Base-by-base conservation (phyloP, 768 basidiomycete species). In the Harrya chromipes region DNA sequence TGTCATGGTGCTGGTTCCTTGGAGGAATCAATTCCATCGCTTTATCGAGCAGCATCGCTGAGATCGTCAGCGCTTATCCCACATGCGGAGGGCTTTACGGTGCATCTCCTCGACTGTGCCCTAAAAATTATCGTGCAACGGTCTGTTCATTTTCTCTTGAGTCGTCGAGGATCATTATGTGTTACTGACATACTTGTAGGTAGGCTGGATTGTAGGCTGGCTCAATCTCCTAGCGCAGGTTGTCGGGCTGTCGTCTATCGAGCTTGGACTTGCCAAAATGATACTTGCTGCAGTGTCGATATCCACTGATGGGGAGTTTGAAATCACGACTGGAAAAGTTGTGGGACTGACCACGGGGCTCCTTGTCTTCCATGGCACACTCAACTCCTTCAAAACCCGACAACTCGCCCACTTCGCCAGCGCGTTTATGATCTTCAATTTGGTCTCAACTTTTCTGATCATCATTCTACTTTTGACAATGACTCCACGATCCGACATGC, bases 61-160 rank as follows among this genome's bases (percentile, higher is more conserved):
- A 68, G 49, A 31, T 68, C 13, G 66, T 61, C 52, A 68, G 66
- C 8, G 65, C 66, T 1, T 66, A 59, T 53, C 65, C 65, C 34
- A 68, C 64, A 9, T 65, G 64, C 16, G 64, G 63, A 8, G 64
- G 56, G 14, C 45, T 65, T 6, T 89, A 89, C 56, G 87, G 86
- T n/a, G 87, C 87, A 4, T 88, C 87, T 24, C 85, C 86, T n/a
- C 81, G 83, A 59, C 70, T 88, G 11, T 81, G 82, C 6, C 87
- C 87, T 0, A 76, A 72, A 54, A 76, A 66, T 47, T 76, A 85
- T 59, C 80, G 87, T 46, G 81, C 87, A 35, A 80, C 71, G 62
- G 86, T 84, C 58, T 27, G 68, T 59, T 27, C 16, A 8, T 23
- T 41, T 19, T 29, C 17, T 16, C 26, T 21, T 27, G 29, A 12